Percentiles rank a stretch among this genome's conserved stretches.
These are phyloP conservation scores for Phytophthora pluvialis DNA, from an alignment of 352 stramenopile species.

Conservation along the genomic window DNA sequence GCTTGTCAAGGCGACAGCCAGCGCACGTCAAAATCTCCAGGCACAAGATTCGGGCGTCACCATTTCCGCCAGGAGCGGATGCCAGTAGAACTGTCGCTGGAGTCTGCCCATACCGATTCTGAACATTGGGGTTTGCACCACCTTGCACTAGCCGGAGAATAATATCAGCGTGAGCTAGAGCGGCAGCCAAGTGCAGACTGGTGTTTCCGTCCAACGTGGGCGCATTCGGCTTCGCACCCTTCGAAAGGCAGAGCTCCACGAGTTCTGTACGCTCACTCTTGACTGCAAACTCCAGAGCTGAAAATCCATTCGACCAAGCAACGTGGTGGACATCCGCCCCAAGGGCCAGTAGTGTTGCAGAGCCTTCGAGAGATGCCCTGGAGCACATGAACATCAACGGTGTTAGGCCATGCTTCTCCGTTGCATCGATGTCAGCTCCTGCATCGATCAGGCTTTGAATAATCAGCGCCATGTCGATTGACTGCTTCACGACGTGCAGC, in stretches of 20 bases:
- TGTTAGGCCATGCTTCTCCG: constrained; percentile 73
- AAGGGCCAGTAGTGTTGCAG: constrained; percentile 70
- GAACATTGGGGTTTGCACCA: constrained; percentile 61
- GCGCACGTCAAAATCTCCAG: constrained; percentile 60
- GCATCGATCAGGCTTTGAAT: constrained; percentile 65
- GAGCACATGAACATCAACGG: constrained; percentile 82
- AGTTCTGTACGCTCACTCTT: constrained; percentile 47
- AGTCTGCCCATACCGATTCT: constrained; percentile 79
- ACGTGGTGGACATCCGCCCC: constrained; percentile 67
- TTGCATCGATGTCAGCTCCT: constrained; percentile 64
- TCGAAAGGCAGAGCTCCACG: constrained; percentile 74
- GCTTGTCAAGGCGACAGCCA: constrained; percentile 53
- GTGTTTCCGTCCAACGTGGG: constrained; percentile 70
- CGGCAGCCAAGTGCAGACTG: constrained; percentile 73
- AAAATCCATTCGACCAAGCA: constrained; percentile 82
- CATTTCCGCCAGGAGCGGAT: constrained; percentile 20
- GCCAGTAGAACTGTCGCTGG: constrained; percentile 61
- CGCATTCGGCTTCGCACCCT: constrained; percentile 68
- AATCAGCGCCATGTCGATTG: constrained; percentile 64
- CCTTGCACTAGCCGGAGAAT: constrained; percentile 60
- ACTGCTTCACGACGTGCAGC: constrained; percentile 68
- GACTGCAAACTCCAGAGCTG: constrained; percentile 69
- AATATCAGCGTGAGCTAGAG: constrained; percentile 49
- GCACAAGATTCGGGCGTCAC: constrained; percentile 45
- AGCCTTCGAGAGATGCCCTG: constrained; percentile 66